phyloP scores from a whole-genome alignment of 768 basidiomycete genomes.

The Phylloporus scabripes region DNA sequence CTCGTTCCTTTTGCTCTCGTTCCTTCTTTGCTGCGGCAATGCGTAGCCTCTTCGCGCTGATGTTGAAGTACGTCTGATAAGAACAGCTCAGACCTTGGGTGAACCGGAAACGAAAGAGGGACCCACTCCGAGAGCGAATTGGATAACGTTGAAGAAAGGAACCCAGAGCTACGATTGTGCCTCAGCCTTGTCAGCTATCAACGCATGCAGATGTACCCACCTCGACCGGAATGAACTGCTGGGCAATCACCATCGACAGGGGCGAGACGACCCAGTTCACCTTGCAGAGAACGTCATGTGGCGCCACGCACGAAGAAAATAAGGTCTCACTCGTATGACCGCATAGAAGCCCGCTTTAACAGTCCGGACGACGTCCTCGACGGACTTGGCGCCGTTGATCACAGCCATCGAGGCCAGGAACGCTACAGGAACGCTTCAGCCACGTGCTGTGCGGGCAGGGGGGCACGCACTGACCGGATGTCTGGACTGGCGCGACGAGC shows the following conservation, averaged over 20 bases:
- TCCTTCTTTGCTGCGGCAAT: conserved; percentile 52
- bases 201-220: conserved; percentile 33
- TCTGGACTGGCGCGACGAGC: conserved; percentile 70
- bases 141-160: conserved; percentile 77
- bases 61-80: conserved; percentile 65
- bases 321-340: conserved; percentile 56
- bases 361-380: conserved; percentile 58
- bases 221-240: conserved; percentile 73
- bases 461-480: conserved; percentile 43
- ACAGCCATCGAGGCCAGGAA: conserved; percentile 78
- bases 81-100: background rate
- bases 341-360: conserved; percentile 69
- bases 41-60: conserved; percentile 59
- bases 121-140: conserved; percentile 71
- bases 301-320: background rate
- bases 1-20: conserved; percentile 32
- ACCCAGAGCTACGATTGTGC: conserved; percentile 64
- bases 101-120: conserved; percentile 1
- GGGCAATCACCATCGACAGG: conserved; percentile 66
- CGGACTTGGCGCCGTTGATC: conserved; percentile 71
- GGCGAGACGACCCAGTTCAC: conserved; percentile 80
- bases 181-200: conserved; percentile 2
- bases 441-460: too few species aligned
- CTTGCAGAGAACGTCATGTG: conserved; percentile 33
- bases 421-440: conserved; percentile 33